Percentiles rank a stretch among this genome's conserved stretches.
Evolutionary conservation across 805 yeast species (phyloP).

Genomic region (Zygotorulaspora danielsina): DNA sequence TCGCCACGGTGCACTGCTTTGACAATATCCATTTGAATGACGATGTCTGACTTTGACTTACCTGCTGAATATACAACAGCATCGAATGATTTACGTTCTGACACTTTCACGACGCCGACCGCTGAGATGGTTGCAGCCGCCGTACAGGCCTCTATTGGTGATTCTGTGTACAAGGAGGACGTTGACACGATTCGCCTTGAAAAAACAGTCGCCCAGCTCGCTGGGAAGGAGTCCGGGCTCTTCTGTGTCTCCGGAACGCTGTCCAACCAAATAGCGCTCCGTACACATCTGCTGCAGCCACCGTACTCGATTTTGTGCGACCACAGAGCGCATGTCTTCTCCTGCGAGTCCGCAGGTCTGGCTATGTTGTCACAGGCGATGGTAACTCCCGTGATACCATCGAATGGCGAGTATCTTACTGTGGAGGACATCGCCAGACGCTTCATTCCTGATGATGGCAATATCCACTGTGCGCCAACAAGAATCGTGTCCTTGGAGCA

Average conservation of each 20-base stretch:
- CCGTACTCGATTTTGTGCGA: constrained; percentile 78
- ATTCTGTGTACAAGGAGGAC: constrained; percentile 87
- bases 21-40: background rate
- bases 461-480: constrained; percentile 87
- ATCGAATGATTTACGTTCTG: constrained; percentile 59
- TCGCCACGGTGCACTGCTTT: too few relatives aligned
- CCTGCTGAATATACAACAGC: constrained; percentile 32
- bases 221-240: constrained; percentile 78
- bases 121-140: constrained; percentile 63
- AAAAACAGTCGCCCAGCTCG: constrained; percentile 53
- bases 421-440: constrained; percentile 69
- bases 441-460: constrained; percentile 67
- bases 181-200: constrained; percentile 62
- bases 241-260: constrained; percentile 87
- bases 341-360: constrained; percentile 87
- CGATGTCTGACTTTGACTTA: constrained; percentile 22
- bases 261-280: constrained; percentile 80
- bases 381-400: constrained; percentile 79
- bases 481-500: constrained; percentile 80
- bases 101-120: constrained; percentile 89
- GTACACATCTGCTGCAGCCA: constrained; percentile 74
- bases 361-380: constrained; percentile 88
- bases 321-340: constrained; percentile 75
- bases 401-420: constrained; percentile 72
- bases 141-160: constrained; percentile 61